Base-by-base conservation (phyloP, 2,329 filamentous ascomycete species). In the Trichoderma lentiforme region DNA sequence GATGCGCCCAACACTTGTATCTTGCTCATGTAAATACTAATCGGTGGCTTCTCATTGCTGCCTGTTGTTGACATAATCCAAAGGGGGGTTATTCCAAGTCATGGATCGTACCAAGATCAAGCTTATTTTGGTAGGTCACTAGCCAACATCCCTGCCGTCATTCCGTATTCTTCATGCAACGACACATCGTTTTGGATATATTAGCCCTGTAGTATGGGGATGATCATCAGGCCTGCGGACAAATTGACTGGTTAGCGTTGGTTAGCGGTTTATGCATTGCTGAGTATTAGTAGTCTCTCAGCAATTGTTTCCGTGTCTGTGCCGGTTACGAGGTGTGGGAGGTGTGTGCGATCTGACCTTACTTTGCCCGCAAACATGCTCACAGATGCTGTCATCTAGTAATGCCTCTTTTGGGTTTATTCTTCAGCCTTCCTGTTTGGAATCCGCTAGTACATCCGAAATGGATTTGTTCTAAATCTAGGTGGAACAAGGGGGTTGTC, bases 111-210 rank as follows among this genome's bases (percentile, higher is more conserved):
- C 8, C 43, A 56, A 66, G 30, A 66, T 66, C 47, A 66, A 66
- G 63, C 63, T 66, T 66, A 66, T 56, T 66, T 34, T 24, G 63
- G 63, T 56, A 66, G 43, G 63, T 66, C 28, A 53, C 63, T n/a
- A 56, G 47, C 30, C n/a, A 15, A 8, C 43, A 66, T 56, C 47
- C 47, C 8, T 53, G 47, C 30, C 14, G 43, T n/a, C 28, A 15
- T 56, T 53, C 30, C 21, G 15, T 56, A n/a, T 32, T 21, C 32
- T n/a, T 24, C 28, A 36, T 36, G 58, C 58, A 15, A 34, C 30
- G n/a, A 24, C 30, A 61, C 32, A 34, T 36, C n/a, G 58, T 36
- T 24, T 36, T 24, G 30, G 30, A 24, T 36, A 11, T 15, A 61
- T 11, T 34, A 34, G 26, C 9, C 30, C 39, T 21, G n/a, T 51